Base-by-base conservation (phyloP, 176 grass and related monocot genomes). In the Paspalum vaginatum region DNA sequence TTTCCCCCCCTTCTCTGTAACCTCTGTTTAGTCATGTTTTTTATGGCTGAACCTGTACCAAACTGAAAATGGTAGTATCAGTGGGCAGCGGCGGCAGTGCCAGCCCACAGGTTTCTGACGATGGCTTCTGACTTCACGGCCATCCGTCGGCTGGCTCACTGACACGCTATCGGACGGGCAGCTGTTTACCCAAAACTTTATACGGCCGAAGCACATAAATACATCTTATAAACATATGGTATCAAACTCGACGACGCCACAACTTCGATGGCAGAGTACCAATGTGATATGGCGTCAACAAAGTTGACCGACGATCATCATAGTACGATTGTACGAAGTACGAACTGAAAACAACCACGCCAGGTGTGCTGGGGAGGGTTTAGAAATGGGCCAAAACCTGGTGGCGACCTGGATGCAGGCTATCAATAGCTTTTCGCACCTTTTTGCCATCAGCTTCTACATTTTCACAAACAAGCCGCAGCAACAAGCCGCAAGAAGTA, bases 371-470 rank as follows among this genome's bases (percentile, higher is more conserved):
- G 21, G 10, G 21, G 10, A 25, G 74, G 42, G 15, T 20, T 61
- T 59, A 32, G 42, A 61, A 41, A 47, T 61, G 56, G 41, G 24
- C 15, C 15, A 18, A 26, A 26, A 20, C 5, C 74, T 62, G 58
- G 57, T 9, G 25, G 21, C 41, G 22, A 61, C 26, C 53, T 47
- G 15, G 57, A 61, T 47, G 56, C 56, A 4, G 56, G 1, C 56
- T 22, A 18, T 45, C 15, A 8, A 61, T 77, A 62, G 7, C 11
- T 20, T n/a, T 32, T 48, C 20, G 41, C 14, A 18, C 41, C 41
- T 14, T 27, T 76, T 76, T 76, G 41, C 57, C 17, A 48, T 61
- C 74, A 61, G 24, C 74, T 62, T 41, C 42, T 77, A 27, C 41
- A 56, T 74, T 56, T n/a, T 39, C 9, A 60, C 37, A 68, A 70